Base-by-base conservation (phyloP, 129 eudicot species). In the Flaveria bidentis region DNA sequence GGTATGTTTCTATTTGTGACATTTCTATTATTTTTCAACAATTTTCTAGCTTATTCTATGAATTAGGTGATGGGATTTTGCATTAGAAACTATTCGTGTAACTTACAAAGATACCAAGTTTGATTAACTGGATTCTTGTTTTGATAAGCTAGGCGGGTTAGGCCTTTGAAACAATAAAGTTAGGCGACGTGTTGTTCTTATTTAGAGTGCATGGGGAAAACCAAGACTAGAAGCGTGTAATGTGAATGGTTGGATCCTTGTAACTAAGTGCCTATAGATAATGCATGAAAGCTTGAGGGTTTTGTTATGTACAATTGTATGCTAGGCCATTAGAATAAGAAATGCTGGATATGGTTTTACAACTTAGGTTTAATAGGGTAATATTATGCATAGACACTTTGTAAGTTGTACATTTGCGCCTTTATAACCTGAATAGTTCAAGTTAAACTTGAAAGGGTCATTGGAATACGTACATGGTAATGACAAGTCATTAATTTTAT, bases 1-100 rank as follows among this genome's bases (percentile, higher is more conserved):
- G 98, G 98, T 92, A 90, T 53, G 96, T 80, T 9, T 76, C 77
- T 67, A 6, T 58, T 23, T 75, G 30, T 77, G 50, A 36, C 0
- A 36, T 36, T 5, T 36, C 41, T 36, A 36, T 5, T 36, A 7
- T 36, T 36, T 36, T 33, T 4, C 8, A 36, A 36, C 7, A 36
- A 30, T 63, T 39, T 42, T 41, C 56, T 57, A 45, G 14, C 61
- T 74, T 74, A 9, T 18, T 47, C 11, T 26, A 41, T 73, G 42
- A 7, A n/a, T 15, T 46, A 41, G 41, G 67, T 25, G 44, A 20
- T 46, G 22, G 62, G 65, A 22, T 46, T 73, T 50, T 42, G 49
- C 36, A 55, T 15, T 22, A 26, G 15, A 13, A 20, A 26, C 4
- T 67, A 20, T 53, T 33, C 41, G 69, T 72, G 73, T 11, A 72